Base-by-base conservation (phyloP, 495 filamentous ascomycete genomes). In the Penicillium nucicola region DNA sequence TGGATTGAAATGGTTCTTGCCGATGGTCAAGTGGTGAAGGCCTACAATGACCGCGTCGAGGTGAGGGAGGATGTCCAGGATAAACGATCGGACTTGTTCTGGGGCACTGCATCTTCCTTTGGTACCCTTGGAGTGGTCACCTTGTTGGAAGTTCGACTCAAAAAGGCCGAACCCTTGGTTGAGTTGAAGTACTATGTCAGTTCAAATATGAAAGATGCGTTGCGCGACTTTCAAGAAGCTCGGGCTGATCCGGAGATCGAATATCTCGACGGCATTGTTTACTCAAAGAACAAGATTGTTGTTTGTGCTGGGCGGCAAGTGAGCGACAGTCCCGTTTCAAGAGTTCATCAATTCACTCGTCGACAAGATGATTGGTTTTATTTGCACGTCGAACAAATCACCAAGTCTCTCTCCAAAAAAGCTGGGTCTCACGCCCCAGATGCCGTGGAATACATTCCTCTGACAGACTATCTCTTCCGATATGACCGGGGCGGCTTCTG, bases 401-500 rank as follows among this genome's bases (percentile, higher is more conserved):
- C 60, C 5, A 53, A 50, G 8, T 50, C 47, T 7, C 23, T 15
- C 44, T 42, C 31, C 28, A 44, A 25, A 11, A 19, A 13, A 18
- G 22, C 20, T 15, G 20, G 12, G 15, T 20, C 14, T 35, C 35
- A 22, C 20, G 43, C 31, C 22, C 34, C 44, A 32, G 30, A 45
- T 42, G 25, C 57, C 43, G 25, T 57, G 13, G 77, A 84, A 33
- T 61, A 65, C 20, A 77, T 83, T 33, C 82, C 82, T 11, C 60
- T 83, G 8, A 68, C 65, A 5, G 80, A 84, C 28, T 84, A 85
- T 48, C 72, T 82, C 30, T 84, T 85, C 60, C 78, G 82, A 3
- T 84, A 85, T 57, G 82, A 85, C 53, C 77, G 82, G 4, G 82
- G 82, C 15, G 80, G 72, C 7, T 85, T 84, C 58, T 84, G 81